Conservation (phyloP, 306 rosid genomes). For the Cucumis sativus region Cucumber_9930_V3 NC_026658.2:16469001-16469500, state of each 20-base stretch:
- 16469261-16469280: constrained; percentile 73
- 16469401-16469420: constrained; percentile 38
- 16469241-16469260: constrained; percentile 2
- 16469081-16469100: not conserved
- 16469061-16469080: too few relatives aligned
- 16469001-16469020: too few relatives aligned
- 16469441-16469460: too few relatives aligned
- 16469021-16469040: too few relatives aligned
- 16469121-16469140: not conserved
- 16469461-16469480: too few relatives aligned
- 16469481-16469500: too few relatives aligned
- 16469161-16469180: not conserved
- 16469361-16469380: constrained; percentile 92
- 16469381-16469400: constrained; percentile 83
- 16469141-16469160: not conserved
- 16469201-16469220: not conserved
- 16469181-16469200: not conserved
- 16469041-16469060: too few relatives aligned
- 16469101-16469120: not conserved
- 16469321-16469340: constrained; percentile 76
- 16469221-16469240: not conserved
- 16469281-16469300: constrained; percentile 96
- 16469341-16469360: constrained; percentile 70
- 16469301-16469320: constrained; percentile 72
- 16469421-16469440: too few relatives aligned